A percentile compares a stretch with the other conserved stretches of the same genome.
Conservation (phyloP, 768 basidiomycete species). For the Boletus subcaerulescens region DNA sequence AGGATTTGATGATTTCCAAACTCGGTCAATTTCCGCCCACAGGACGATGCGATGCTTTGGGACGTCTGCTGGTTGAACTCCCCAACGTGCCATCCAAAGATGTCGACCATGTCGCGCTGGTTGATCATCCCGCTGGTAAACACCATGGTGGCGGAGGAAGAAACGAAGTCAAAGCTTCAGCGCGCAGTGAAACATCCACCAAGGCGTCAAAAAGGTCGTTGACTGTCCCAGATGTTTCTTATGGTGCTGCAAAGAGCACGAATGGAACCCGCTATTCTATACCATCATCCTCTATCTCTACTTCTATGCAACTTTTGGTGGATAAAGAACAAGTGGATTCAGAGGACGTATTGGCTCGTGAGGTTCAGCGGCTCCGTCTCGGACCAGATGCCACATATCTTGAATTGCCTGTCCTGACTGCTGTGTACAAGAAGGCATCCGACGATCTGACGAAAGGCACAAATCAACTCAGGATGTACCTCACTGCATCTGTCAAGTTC, state of each 20-base stretch:
- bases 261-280: not conserved
- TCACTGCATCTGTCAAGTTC: slow-evolving; percentile 7
- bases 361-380: not conserved
- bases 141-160: not conserved
- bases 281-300: not conserved
- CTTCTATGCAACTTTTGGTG: not conserved
- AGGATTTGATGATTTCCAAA: not conserved
- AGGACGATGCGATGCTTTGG: slow-evolving; percentile 6
- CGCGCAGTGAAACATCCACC: not conserved
- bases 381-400: not conserved
- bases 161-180: not conserved
- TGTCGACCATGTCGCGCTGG: not conserved
- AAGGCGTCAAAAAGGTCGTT: not conserved
- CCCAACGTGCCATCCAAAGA: not conserved
- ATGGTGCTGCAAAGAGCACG: not conserved
- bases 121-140: not conserved
- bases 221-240: not conserved
- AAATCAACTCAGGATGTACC: slow-evolving; percentile 7
- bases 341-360: not conserved
- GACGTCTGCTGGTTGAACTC: slow-evolving; percentile 1
- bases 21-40: not conserved
- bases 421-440: slow-evolving; percentile 2
- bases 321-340: not conserved
- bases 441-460: not conserved
- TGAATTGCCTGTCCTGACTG: slow-evolving; percentile 5